Percentiles rank a stretch among this genome's conserved stretches.
These are phyloP conservation scores for Heritiera littoralis DNA, from an alignment of 345 rosid genomes.

Conservation along the genomic window DNA sequence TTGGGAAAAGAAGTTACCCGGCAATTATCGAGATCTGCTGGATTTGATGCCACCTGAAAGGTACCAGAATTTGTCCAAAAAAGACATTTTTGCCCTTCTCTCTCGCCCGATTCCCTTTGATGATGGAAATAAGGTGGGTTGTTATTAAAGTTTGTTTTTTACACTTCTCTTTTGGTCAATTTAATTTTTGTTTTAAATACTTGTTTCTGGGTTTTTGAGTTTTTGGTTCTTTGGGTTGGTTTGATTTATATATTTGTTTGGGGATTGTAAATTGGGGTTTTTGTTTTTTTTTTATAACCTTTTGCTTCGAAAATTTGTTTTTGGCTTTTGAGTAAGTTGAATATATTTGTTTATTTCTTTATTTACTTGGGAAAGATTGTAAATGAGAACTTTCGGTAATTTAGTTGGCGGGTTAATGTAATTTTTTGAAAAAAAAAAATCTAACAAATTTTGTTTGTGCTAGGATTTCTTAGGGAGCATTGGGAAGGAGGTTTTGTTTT, in stretches of 20 bases:
- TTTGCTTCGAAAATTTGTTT: not conserved
- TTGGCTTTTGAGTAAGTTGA: not conserved
- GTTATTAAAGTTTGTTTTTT: not conserved
- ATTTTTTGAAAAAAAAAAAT: not conserved
- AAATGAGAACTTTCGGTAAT: constrained; percentile 6
- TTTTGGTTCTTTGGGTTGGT: not conserved
- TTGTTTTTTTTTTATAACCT: not conserved
- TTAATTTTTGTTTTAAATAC: not conserved
- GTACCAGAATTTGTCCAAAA: constrained; percentile 60
- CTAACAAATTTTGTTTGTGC: not conserved
- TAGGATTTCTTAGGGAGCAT: not conserved
- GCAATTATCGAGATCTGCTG: constrained; percentile 79
- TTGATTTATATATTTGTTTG: not conserved
- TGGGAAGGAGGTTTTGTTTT: not conserved
- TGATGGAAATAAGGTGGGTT: constrained; percentile 66
- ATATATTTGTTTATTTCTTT: not conserved
- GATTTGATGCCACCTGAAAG: constrained; percentile 75
- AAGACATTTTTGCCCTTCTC: constrained; percentile 81
- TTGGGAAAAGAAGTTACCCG: constrained; percentile 84
- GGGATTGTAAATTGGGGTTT: not conserved
- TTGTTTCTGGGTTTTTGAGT: not conserved
- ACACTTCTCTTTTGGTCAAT: not conserved
- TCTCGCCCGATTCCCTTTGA: constrained; percentile 76
- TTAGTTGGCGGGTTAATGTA: not conserved
- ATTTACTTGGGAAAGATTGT: not conserved